These are phyloP conservation scores for Globisporangium nodosum DNA, from an alignment of 352 stramenopile species.

Conservation along the genomic window DNA sequence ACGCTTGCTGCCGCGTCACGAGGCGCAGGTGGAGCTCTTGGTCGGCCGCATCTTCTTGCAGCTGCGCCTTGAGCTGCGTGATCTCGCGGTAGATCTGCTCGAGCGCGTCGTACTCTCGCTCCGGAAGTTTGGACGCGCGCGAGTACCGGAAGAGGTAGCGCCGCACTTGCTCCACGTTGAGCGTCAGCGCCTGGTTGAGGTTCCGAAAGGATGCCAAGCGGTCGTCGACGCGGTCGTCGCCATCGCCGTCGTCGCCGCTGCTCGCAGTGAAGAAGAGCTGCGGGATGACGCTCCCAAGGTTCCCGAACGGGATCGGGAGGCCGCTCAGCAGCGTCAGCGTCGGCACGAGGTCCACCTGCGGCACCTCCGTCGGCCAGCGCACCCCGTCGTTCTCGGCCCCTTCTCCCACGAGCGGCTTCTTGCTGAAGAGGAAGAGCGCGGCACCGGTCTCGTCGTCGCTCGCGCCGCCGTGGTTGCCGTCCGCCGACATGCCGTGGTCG, in stretches of 20 bases:
- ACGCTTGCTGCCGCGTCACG: conserved; percentile 34
- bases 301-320: conserved; percentile 95
- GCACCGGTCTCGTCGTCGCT: conserved; percentile 94
- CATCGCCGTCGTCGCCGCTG: background rate
- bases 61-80: conserved; percentile 19
- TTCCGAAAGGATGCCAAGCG: conserved; percentile 26
- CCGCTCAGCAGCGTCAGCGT: conserved; percentile 93
- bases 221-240: background rate
- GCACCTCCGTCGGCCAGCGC: conserved; percentile 37
- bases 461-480: conserved; percentile 97
- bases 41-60: conserved; percentile 16
- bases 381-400: conserved; percentile 1
- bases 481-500: conserved; percentile 98
- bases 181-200: conserved; percentile 58
- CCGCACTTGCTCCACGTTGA: conserved; percentile 85
- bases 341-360: conserved; percentile 96
- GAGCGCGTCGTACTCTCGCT: conserved; percentile 47
- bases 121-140: conserved; percentile 53
- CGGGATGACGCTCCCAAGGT: conserved; percentile 92
- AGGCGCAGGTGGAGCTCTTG: conserved; percentile 33
- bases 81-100: conserved; percentile 48
- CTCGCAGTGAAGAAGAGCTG: conserved; percentile 56
- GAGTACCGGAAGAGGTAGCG: conserved; percentile 72
- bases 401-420: conserved; percentile 25
- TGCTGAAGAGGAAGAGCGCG: conserved; percentile 92